A percentile compares a stretch with the other conserved stretches of the same genome.
Conservation (phyloP, 345 rosid genomes). For the Pistacia atlantica region DNA sequence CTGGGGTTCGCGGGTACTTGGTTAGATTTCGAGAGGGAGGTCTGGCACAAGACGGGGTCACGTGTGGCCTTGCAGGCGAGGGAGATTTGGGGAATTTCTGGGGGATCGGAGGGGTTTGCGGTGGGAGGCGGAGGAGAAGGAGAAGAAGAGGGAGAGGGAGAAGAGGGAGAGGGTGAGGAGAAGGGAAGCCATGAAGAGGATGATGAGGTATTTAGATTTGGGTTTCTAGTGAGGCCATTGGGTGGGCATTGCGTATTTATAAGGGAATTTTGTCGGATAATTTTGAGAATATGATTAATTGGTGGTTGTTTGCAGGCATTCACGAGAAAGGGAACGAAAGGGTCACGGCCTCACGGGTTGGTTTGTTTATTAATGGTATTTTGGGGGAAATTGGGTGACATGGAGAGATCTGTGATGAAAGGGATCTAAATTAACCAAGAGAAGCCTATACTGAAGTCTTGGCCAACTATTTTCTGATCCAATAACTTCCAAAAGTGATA, state of each 20-base stretch:
- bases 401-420: too few species aligned
- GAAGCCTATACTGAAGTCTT: too few species aligned
- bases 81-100: conserved; percentile 33
- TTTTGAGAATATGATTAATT: too few species aligned
- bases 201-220: background rate
- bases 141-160: background rate
- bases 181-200: conserved; percentile 1
- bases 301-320: background rate
- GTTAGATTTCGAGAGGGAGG: conserved; percentile 41
- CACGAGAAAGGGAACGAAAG: background rate
- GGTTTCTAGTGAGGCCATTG: background rate
- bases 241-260: background rate
- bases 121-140: conserved; percentile 1
- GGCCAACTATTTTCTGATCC: too few species aligned
- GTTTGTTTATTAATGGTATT: too few species aligned
- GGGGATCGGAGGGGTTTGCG: conserved; percentile 13
- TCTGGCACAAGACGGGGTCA: conserved; percentile 46
- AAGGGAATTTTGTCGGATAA: background rate
- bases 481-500: too few species aligned
- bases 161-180: background rate
- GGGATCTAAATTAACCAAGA: too few species aligned
- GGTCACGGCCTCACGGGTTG: background rate
- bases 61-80: conserved; percentile 74
- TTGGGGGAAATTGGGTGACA: too few species aligned
- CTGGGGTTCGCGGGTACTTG: conserved; percentile 45